Conservation (phyloP, 768 basidiomycete species). For the Boletus eberwhitei region DNA sequence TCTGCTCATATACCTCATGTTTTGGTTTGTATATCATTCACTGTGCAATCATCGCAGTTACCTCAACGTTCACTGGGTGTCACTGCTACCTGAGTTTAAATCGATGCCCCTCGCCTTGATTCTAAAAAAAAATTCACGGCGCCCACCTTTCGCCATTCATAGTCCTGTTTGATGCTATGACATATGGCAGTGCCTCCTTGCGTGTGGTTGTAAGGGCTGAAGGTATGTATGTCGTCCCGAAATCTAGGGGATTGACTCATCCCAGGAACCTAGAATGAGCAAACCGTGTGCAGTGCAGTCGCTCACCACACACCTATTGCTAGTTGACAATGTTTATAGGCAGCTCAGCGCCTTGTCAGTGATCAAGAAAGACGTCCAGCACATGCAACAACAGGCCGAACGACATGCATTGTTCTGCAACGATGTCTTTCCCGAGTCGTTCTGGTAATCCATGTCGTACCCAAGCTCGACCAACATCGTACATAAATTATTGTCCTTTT, state of each 20-base stretch:
- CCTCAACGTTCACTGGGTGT: not conserved
- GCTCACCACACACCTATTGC: no score
- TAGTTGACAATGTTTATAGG: no score
- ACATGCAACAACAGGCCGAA: no score
- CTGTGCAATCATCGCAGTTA: not conserved
- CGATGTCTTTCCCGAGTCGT: no score
- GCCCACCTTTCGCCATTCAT: not conserved
- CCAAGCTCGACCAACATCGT: no score
- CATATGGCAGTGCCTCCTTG: not conserved
- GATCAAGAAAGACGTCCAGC: not conserved
- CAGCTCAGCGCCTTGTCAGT: not conserved
- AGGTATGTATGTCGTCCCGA: not conserved
- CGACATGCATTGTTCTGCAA: no score
- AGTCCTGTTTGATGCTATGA: not conserved
- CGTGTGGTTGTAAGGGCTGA: not conserved
- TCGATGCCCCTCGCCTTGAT: not conserved
- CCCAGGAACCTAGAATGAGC: not conserved
- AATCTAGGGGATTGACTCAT: not conserved
- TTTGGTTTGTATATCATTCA: slow-evolving; percentile 9
- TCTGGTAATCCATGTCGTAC: no score
- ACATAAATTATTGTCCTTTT: no score
- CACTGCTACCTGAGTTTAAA: not conserved
- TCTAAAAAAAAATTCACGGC: not conserved
- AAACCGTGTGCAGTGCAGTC: not conserved
- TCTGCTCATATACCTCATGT: slow-evolving; percentile 2